A percentile compares a stretch with the other conserved stretches of the same genome.
phyloP scores from a whole-genome alignment of 768 basidiomycete species.

The Auricularia cornea region DNA sequence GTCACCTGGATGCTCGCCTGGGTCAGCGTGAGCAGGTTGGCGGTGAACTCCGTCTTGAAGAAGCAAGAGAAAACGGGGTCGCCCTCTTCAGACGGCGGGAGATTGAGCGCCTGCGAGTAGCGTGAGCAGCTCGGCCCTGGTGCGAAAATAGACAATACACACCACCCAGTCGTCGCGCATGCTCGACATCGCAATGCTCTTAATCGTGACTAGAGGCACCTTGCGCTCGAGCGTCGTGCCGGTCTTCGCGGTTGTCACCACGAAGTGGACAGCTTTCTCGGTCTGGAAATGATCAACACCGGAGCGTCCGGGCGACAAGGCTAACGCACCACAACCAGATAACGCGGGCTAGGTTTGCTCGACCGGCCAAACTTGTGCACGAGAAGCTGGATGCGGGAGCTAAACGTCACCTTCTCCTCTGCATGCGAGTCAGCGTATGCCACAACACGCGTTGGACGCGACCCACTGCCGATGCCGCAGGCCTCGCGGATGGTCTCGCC shows the following conservation, averaged over 20 bases:
- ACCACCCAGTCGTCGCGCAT: conserved; percentile 95
- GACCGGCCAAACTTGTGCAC: conserved; percentile 82
- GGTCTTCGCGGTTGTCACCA: conserved; percentile 51
- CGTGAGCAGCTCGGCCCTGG: neutral
- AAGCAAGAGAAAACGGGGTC: conserved; percentile 86
- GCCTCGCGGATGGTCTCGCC: conserved; percentile 66
- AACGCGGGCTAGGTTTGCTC: conserved; percentile 86
- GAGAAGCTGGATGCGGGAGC: conserved; percentile 68
- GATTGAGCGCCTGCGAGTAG: conserved; percentile 58
- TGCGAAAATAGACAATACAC: conserved; percentile 15
- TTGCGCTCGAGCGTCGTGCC: conserved; percentile 77
- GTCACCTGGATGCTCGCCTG: conserved; percentile 64
- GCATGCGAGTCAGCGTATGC: conserved; percentile 7
- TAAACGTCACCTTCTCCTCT: conserved; percentile 80
- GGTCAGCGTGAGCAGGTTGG: conserved; percentile 74
- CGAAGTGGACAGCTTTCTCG: conserved; percentile 75
- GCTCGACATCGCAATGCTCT: conserved; percentile 77
- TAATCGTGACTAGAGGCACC: conserved; percentile 82
- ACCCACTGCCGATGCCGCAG: conserved; percentile 68
- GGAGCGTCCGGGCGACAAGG: neutral
- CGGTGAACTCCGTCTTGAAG: conserved; percentile 92
- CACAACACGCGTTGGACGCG: neutral
- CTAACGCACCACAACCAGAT: conserved; percentile 71
- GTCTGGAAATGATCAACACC: conserved; percentile 41
- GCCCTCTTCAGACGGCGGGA: conserved; percentile 77